Evolutionary conservation across 2,329 filamentous ascomycete genomes (phyloP).

Genomic region (Westerdykella sp.): DNA sequence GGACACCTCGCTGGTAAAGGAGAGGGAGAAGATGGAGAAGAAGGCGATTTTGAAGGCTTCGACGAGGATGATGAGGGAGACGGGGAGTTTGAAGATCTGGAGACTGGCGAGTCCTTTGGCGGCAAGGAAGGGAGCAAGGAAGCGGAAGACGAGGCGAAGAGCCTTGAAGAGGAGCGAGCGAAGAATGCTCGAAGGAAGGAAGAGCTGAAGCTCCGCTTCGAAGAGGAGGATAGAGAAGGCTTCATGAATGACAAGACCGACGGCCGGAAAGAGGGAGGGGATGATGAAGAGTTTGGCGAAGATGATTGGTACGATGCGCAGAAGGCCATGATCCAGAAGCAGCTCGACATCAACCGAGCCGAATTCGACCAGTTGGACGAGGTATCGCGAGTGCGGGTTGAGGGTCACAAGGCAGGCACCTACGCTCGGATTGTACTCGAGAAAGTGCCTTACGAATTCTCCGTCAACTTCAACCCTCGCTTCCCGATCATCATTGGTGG

Average conservation of each 20-base stretch:
- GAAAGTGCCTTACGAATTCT: constrained; percentile 85
- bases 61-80: constrained; percentile 61
- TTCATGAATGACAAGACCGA: constrained; percentile 84
- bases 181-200: constrained; percentile 89
- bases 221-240: constrained; percentile 96
- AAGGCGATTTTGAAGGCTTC: constrained; percentile 52
- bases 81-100: constrained; percentile 78
- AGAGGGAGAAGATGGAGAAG: constrained; percentile 39
- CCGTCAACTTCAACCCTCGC: constrained; percentile 70
- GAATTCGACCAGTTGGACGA: constrained; percentile 88
- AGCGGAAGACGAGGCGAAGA: constrained; percentile 42
- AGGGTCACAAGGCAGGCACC: constrained; percentile 85
- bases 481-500: constrained; percentile 85
- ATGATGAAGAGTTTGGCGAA: constrained; percentile 80
- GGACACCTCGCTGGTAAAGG: constrained; percentile 50
- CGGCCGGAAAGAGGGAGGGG: constrained; percentile 61
- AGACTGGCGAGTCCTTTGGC: constrained; percentile 61
- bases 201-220: constrained; percentile 87
- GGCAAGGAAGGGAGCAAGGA: constrained; percentile 35
- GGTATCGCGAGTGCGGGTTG: constrained; percentile 71
- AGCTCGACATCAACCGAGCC: constrained; percentile 91
- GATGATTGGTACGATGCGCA: constrained; percentile 99
- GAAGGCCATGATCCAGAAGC: constrained; percentile 90
- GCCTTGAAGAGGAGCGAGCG: constrained; percentile 80
- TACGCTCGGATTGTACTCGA: constrained; percentile 90